Percentiles rank a stretch among this genome's conserved stretches.
Evolutionary conservation across 169 alveolate species (phyloP).

Genomic region (Plasmodium berghei): DNA sequence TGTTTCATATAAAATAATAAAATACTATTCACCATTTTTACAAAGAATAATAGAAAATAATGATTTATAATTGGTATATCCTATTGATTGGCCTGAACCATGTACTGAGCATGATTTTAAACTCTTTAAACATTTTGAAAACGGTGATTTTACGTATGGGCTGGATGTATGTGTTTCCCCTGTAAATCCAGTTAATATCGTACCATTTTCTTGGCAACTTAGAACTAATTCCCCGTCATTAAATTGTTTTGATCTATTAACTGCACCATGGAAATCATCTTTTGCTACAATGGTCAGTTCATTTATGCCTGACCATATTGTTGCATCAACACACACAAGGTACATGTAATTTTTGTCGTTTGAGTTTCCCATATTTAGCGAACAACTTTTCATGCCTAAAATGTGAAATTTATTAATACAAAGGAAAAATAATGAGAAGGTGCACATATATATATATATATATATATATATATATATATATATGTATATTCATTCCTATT

Average conservation of each 20-base stretch:
- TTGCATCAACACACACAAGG: slow-evolving; percentile 47
- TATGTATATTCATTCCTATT: neutral
- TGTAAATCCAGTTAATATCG: slow-evolving; percentile 45
- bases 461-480: slow-evolving; percentile 1
- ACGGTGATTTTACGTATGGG: slow-evolving; percentile 57
- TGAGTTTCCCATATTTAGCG: slow-evolving; percentile 39
- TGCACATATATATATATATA: neutral
- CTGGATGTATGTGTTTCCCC: slow-evolving; percentile 64
- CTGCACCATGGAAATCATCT: slow-evolving; percentile 43
- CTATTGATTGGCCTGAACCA: slow-evolving; percentile 62
- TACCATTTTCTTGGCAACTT: slow-evolving; percentile 39
- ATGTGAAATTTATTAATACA: neutral
- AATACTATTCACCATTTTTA: slow-evolving; percentile 10
- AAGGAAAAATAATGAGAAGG: neutral
- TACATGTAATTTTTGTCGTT: slow-evolving; percentile 49
- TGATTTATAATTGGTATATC: slow-evolving; percentile 32
- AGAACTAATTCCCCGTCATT: slow-evolving; percentile 63
- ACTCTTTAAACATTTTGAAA: slow-evolving; percentile 53
- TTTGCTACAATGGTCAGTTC: slow-evolving; percentile 26
- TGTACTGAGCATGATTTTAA: slow-evolving; percentile 59
- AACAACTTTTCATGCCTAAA: slow-evolving; percentile 63
- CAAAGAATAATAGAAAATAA: slow-evolving; percentile 38
- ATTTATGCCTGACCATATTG: slow-evolving; percentile 69
- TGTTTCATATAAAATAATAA: no score
- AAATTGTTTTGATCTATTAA: slow-evolving; percentile 25